Conservation (phyloP, 345 rosid species). For the Syzygium grande region DNA sequence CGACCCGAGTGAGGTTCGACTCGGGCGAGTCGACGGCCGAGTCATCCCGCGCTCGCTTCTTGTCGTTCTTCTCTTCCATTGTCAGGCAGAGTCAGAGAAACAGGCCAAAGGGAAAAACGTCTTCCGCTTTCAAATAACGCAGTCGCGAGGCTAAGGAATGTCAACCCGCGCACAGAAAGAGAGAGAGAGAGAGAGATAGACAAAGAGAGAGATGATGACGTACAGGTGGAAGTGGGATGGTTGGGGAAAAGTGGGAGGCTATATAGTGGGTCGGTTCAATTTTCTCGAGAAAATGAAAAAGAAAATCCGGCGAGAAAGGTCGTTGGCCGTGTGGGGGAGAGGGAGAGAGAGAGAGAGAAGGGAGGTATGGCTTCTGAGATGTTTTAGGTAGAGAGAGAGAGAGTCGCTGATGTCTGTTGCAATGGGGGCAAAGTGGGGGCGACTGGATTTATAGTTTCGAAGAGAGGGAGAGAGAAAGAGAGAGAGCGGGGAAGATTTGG, state of each 20-base stretch:
- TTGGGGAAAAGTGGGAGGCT: neutral
- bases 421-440: neutral
- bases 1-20: neutral
- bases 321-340: neutral
- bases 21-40: neutral
- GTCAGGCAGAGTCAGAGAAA: neutral
- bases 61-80: neutral
- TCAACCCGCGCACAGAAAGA: neutral
- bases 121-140: neutral
- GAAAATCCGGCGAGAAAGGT: neutral
- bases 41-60: constrained; percentile 3
- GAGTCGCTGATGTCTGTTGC: neutral
- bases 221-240: neutral
- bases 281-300: neutral
- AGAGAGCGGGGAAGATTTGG: neutral
- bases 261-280: neutral
- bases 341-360: neutral
- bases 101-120: neutral
- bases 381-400: neutral
- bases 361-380: neutral
- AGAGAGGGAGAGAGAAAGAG: neutral
- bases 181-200: neutral
- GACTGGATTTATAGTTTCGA: neutral
- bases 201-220: neutral
- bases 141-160: neutral